phyloP scores from a whole-genome alignment of 2,329 filamentous ascomycete species.

The Alternaria sp. region DNA sequence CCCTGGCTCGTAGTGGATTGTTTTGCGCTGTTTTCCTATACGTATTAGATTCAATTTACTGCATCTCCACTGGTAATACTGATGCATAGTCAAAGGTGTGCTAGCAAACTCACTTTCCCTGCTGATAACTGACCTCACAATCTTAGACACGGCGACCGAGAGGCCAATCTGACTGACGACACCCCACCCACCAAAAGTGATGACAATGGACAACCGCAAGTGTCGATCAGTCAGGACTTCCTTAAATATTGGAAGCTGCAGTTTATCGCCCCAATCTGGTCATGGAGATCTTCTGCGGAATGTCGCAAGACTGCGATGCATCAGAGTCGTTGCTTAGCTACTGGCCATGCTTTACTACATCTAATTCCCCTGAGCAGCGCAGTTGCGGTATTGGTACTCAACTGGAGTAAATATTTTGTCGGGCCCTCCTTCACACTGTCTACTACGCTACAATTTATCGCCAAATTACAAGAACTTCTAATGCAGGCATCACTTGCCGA shows the following conservation, averaged over 20 bases:
- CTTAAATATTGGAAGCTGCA: neutral
- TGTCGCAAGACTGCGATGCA: slow-evolving; percentile 21
- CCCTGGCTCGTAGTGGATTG: too few species aligned
- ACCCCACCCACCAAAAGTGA: neutral
- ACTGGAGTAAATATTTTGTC: slow-evolving; percentile 11
- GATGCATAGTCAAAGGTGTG: neutral
- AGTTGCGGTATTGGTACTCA: slow-evolving; percentile 9
- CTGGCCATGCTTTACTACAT: slow-evolving; percentile 15
- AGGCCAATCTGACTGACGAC: neutral
- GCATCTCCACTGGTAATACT: neutral
- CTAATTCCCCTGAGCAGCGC: slow-evolving; percentile 14
- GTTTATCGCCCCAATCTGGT: neutral
- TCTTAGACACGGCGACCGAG: neutral
- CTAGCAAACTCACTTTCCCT: neutral
- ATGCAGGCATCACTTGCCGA: slow-evolving; percentile 27
- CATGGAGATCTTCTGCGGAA: neutral
- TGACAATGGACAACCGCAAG: neutral
- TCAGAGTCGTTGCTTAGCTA: slow-evolving; percentile 11
- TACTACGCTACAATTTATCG: slow-evolving; percentile 24
- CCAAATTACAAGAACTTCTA: slow-evolving; percentile 30
- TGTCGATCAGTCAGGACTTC: neutral
- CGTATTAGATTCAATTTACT: too few species aligned
- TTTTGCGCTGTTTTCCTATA: too few species aligned
- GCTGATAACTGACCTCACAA: neutral
- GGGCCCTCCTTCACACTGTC: neutral